Evolutionary conservation across 495 filamentous ascomycete genomes (phyloP).

Genomic region (Oidiodendron maius): DNA sequence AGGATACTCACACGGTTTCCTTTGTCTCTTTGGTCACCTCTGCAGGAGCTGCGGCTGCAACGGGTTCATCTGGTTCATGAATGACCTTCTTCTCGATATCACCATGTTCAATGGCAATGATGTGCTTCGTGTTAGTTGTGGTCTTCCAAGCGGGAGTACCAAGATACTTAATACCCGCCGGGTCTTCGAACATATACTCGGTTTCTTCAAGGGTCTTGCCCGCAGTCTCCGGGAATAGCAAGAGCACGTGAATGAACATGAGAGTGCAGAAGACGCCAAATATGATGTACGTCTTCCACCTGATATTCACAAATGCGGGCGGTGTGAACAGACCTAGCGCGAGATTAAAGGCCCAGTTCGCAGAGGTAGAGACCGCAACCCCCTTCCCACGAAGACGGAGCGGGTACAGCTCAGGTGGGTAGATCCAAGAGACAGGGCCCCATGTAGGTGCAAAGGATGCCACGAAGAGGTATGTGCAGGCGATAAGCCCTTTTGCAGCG

Average conservation of each 20-base stretch:
- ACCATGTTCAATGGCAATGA: conserved; percentile 11
- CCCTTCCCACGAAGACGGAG: conserved; percentile 61
- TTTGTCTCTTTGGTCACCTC: too few species aligned
- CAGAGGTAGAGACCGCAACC: conserved; percentile 56
- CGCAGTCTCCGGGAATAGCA: too few species aligned
- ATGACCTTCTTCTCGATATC: conserved; percentile 21
- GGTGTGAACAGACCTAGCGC: conserved; percentile 45
- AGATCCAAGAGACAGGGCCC: conserved; percentile 57
- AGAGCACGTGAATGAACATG: too few species aligned
- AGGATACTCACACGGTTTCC: too few species aligned
- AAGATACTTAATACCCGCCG: conserved; percentile 51
- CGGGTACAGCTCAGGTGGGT: conserved; percentile 63
- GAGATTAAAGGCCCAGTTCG: conserved; percentile 65
- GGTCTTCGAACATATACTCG: too few species aligned
- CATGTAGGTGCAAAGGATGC: conserved; percentile 55
- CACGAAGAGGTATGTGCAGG: conserved; percentile 61
- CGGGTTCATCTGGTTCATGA: too few species aligned
- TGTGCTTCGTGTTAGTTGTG: conserved; percentile 24
- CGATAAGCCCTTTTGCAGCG: conserved; percentile 50
- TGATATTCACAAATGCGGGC: conserved; percentile 43
- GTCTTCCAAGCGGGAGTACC: conserved; percentile 70
- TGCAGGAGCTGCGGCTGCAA: too few species aligned
- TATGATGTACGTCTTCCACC: too few species aligned
- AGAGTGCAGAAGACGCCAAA: too few species aligned
- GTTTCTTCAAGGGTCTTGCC: too few species aligned